Conservation (phyloP, 306 rosid genomes). For the Mimosa bimucronata region DNA sequence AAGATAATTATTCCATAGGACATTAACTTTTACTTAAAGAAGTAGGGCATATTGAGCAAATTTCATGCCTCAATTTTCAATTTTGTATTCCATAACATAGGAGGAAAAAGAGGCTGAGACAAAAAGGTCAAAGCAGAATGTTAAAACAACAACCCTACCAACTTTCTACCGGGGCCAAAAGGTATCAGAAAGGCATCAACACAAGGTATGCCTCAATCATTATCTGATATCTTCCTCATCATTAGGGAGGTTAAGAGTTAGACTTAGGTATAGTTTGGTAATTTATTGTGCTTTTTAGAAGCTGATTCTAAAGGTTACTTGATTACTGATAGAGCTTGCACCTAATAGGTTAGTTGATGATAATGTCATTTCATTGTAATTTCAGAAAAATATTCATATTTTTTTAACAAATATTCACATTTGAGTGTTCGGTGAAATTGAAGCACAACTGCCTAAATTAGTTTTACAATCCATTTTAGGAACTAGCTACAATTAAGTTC, state of each 20-base stretch:
- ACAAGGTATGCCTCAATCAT: slow-evolving; percentile 52
- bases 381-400: neutral
- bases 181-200: slow-evolving; percentile 46
- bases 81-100: slow-evolving; percentile 45
- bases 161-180: slow-evolving; percentile 52
- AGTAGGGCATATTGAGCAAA: slow-evolving; percentile 11
- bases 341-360: neutral
- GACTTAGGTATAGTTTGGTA: neutral
- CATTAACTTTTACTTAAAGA: neutral
- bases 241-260: slow-evolving; percentile 1
- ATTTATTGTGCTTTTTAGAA: neutral
- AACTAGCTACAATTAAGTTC: neutral
- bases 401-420: neutral
- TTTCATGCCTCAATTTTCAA: slow-evolving; percentile 39
- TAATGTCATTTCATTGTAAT: slow-evolving; percentile 3
- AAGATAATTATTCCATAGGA: slow-evolving; percentile 20
- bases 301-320: neutral
- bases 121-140: slow-evolving; percentile 53
- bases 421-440: neutral
- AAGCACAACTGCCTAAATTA: neutral
- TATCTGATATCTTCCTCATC: neutral
- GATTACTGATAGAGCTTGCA: neutral
- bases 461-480: neutral
- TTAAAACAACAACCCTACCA: slow-evolving; percentile 62
- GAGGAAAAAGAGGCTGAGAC: slow-evolving; percentile 58